Percentiles rank a stretch among this genome's conserved stretches.
These are phyloP conservation scores for Epichloe sp. DNA, from an alignment of 2,329 filamentous ascomycete genomes.

Conservation along the genomic window DNA sequence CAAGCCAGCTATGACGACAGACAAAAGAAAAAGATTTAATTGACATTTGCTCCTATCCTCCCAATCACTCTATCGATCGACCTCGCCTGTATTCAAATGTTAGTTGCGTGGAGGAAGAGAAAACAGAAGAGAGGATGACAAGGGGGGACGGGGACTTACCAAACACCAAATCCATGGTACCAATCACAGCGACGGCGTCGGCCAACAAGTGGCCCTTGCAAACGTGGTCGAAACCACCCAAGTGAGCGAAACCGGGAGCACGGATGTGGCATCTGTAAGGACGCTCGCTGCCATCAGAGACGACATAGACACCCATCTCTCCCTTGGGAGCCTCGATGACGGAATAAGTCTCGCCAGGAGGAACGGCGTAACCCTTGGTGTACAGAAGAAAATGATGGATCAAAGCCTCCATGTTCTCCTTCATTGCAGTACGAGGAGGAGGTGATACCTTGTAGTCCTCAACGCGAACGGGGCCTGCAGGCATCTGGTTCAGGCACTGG, in stretches of 20 bases:
- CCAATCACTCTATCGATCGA: constrained; percentile 37
- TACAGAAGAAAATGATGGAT: constrained; percentile 99
- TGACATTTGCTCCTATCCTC: constrained; percentile 16
- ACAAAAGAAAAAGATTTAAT: constrained; percentile 20
- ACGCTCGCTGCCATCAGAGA: constrained; percentile 90
- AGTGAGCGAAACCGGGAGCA: constrained; percentile 89
- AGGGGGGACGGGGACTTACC: constrained; percentile 41
- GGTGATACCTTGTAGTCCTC: constrained; percentile 99
- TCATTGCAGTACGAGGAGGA: constrained; percentile 94
- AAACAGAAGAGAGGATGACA: not conserved
- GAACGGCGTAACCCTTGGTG: constrained; percentile 96
- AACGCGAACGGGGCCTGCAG: constrained; percentile 80
- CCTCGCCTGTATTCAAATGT: constrained; percentile 34
- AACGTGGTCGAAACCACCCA: constrained; percentile 88
- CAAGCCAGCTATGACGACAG: constrained; percentile 24
- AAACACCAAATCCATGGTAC: constrained; percentile 80
- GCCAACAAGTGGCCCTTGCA: constrained; percentile 85
- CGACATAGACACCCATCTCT: constrained; percentile 96
- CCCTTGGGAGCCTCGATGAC: constrained; percentile 99
- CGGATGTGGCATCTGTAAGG: constrained; percentile 97
- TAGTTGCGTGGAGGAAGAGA: not conserved
- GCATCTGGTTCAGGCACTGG: constrained; percentile 99
- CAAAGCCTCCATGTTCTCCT: constrained; percentile 99
- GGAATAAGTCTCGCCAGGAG: constrained; percentile 94
- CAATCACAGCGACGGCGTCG: constrained; percentile 92